A percentile compares a stretch with the other conserved stretches of the same genome.
These are phyloP conservation scores for Pyropia haitanensis DNA, from an alignment of 23 red algal genomes.

Conservation along the genomic window DNA sequence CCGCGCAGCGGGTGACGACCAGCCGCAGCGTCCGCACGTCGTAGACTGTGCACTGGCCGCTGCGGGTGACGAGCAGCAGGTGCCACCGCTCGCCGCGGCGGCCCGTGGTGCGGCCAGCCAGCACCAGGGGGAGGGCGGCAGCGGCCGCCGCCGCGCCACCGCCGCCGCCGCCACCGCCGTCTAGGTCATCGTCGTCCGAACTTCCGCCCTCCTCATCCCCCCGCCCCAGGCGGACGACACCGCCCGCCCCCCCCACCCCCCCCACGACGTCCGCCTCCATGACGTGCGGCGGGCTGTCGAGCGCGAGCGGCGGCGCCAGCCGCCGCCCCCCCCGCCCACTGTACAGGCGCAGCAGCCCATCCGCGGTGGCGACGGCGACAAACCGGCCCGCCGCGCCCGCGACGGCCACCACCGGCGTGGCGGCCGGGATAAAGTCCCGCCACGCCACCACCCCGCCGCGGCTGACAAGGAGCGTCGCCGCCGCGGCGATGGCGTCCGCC, in stretches of 20 bases:
- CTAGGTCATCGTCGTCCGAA: background rate
- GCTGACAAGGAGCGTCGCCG: background rate
- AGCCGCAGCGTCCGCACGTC: slow-evolving; percentile 43
- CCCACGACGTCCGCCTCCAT: slow-evolving; percentile 29
- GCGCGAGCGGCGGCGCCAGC: slow-evolving; percentile 56
- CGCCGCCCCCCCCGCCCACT: slow-evolving; percentile 41
- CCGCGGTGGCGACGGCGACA: slow-evolving; percentile 50
- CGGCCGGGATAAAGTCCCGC: slow-evolving; percentile 44
- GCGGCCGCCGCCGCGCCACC: too few relatives aligned
- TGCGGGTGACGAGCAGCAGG: slow-evolving; percentile 47
- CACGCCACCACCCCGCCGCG: slow-evolving; percentile 33
- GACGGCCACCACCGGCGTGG: slow-evolving; percentile 18
- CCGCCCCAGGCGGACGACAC: background rate
- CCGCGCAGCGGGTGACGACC: slow-evolving; percentile 51
- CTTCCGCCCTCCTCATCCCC: background rate
- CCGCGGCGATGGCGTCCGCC: background rate
- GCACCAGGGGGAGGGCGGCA: too few relatives aligned
- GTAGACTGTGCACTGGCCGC: slow-evolving; percentile 49
- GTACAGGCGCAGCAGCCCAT: slow-evolving; percentile 66
- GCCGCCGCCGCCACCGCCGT: background rate
- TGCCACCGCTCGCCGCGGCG: slow-evolving; percentile 20
- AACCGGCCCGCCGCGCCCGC: slow-evolving; percentile 37
- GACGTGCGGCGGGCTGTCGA: slow-evolving; percentile 66
- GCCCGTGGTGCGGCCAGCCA: too few relatives aligned
- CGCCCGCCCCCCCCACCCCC: background rate